Base-by-base conservation (phyloP, 1,284 basidiomycete species). In the Acaromyces ingoldii region DNA sequence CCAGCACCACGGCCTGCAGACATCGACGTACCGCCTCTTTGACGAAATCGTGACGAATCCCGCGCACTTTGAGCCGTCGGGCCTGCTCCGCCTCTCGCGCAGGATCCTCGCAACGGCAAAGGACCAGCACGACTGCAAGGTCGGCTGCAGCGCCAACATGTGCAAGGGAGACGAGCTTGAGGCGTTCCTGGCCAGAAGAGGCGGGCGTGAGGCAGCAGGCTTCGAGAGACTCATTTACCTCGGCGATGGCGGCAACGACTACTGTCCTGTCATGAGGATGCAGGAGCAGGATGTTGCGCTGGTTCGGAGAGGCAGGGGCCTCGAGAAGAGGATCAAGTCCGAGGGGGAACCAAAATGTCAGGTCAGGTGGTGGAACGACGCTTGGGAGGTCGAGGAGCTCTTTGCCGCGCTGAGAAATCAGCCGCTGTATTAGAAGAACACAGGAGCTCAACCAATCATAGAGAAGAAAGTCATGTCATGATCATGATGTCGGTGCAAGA, bases 81-180 rank as follows among this genome's bases (percentile, higher is more conserved):
- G 90, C 44, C 80, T 87, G 7, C 84, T 98, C 52, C 83, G 86
- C 57, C 79, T 98, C 49, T 81, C 82, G 25, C 82, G 92, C 21
- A 82, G 87, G 39, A 79, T 97, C 34, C 84, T 86, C 49, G 86
- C 88, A 13, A 74, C 80, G 36, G 60, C 52, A 1, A 53, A 53
- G 13, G 59, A 61, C 5, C 91, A 92, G 67, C 95, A 98, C 76
- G 75, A 70, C 1, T 98, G 93, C 78, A 81, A 79, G 47, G 81
- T 96, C 49, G 93, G 93, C 13, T 98, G 93, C 80, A 85, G 85
- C 53, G 83, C 88, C 9, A 98, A 98, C 79, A 96, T 98, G 91
- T 98, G 93, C 81, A 98, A 98, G 81, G 93, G 93, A 36, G 85
- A 88, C 63, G 93, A 98, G 76, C 81, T 98, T 26, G 83, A 86